Conservation (phyloP, 345 rosid species). For the Mangifera indica region DNA sequence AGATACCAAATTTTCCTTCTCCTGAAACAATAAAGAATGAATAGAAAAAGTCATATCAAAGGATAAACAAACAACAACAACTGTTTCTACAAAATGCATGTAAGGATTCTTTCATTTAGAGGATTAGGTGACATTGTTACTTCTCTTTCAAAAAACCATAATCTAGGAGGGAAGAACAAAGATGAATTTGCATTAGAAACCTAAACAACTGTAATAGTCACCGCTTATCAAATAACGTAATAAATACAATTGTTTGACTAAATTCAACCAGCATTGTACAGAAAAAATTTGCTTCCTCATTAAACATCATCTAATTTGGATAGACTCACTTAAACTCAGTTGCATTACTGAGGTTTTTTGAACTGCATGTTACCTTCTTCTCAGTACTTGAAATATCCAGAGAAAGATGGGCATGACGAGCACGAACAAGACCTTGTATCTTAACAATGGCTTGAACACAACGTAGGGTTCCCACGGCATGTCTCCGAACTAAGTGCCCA, state of each 20-base stretch:
- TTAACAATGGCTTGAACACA: constrained; percentile 88
- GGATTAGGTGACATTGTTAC: neutral
- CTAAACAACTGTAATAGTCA: neutral
- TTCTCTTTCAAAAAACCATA: neutral
- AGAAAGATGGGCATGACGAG: constrained; percentile 52
- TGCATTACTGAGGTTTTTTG: constrained; percentile 42
- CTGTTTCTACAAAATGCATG: neutral
- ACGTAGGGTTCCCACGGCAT: constrained; percentile 81
- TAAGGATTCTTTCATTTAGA: neutral
- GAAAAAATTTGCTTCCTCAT: neutral
- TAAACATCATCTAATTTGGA: neutral
- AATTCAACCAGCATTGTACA: neutral
- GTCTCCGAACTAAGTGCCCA: constrained; percentile 85
- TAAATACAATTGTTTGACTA: neutral
- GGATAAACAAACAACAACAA: constrained; percentile 1
- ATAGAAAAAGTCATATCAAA: neutral
- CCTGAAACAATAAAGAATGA: constrained; percentile 38
- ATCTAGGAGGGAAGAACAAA: neutral
- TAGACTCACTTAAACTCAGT: constrained; percentile 9
- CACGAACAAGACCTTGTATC: constrained; percentile 86
- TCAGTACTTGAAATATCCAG: constrained; percentile 27
- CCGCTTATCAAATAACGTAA: neutral
- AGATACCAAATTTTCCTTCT: constrained; percentile 30
- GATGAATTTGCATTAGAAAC: neutral
- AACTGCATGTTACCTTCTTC: constrained; percentile 20